Conservation (phyloP, 139 green algal genomes). For the Nannochloris sp. region DNA sequence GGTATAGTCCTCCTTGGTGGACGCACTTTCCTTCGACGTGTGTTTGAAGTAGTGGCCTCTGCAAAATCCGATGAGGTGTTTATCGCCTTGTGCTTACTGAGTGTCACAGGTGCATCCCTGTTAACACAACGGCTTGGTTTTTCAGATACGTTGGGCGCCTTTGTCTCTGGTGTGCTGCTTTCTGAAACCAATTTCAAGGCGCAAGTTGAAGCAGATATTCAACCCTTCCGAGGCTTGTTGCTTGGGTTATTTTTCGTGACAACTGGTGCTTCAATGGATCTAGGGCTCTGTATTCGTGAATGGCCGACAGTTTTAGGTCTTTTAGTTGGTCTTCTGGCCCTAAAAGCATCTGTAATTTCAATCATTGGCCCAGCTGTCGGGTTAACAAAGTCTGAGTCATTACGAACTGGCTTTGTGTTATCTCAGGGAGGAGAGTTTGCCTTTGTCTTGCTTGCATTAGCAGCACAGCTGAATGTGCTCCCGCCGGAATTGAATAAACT, state of each 20-base stretch:
- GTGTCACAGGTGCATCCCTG: conserved; percentile 75
- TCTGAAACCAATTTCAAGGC: conserved; percentile 73
- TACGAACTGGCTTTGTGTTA: conserved; percentile 83
- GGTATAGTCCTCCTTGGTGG: conserved; percentile 75
- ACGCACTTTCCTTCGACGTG: conserved; percentile 61
- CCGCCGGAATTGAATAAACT: conserved; percentile 80
- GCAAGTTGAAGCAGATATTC: conserved; percentile 84
- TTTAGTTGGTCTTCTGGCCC: conserved; percentile 66
- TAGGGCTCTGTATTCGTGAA: conserved; percentile 55
- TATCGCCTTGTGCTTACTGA: conserved; percentile 87
- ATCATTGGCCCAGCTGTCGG: conserved; percentile 62
- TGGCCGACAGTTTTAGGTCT: conserved; percentile 64
- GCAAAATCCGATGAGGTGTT: conserved; percentile 81
- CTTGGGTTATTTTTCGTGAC: conserved; percentile 92
- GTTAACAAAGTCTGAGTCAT: conserved; percentile 58
- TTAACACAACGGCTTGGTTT: conserved; percentile 81
- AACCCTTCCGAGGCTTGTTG: conserved; percentile 83
- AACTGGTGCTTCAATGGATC: conserved; percentile 60
- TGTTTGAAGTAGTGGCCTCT: conserved; percentile 69
- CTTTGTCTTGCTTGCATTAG: conserved; percentile 91
- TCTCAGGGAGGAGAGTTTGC: conserved; percentile 96
- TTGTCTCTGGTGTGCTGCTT: conserved; percentile 83
- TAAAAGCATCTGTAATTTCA: conserved; percentile 83
- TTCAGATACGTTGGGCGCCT: conserved; percentile 86
- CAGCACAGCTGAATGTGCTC: conserved; percentile 67